Evolutionary conservation across 495 filamentous ascomycete species (phyloP).

Genomic region (Aspergillus heteromorphus): DNA sequence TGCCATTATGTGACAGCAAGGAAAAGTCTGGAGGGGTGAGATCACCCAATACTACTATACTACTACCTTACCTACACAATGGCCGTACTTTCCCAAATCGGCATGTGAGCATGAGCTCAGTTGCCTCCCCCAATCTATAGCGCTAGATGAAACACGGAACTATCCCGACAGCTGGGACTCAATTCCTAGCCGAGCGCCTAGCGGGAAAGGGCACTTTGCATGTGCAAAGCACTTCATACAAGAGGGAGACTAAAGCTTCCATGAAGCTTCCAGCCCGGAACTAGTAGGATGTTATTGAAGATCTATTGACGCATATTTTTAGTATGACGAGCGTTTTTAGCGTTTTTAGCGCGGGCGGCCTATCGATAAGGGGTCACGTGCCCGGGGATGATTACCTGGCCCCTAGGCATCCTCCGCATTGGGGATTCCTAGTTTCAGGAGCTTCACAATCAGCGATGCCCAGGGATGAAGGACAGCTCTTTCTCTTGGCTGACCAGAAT

Average conservation of each 20-base stretch:
- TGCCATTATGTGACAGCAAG: neutral
- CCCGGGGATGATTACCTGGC: conserved; percentile 14
- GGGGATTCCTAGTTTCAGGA: conserved; percentile 1
- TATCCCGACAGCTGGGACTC: too few relatives aligned
- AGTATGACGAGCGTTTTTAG: too few relatives aligned
- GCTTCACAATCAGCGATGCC: conserved; percentile 36
- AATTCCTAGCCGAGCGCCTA: too few relatives aligned
- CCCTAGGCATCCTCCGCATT: conserved; percentile 10
- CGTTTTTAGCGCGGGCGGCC: neutral
- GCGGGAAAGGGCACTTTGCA: too few relatives aligned
- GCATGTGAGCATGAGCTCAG: too few relatives aligned
- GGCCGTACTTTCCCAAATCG: too few relatives aligned
- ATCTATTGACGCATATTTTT: conserved; percentile 3
- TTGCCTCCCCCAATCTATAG: too few relatives aligned
- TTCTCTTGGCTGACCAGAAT: conserved; percentile 26
- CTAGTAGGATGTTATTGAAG: neutral
- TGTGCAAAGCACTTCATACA: too few relatives aligned
- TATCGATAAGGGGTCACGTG: conserved; percentile 23
- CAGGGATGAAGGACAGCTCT: conserved; percentile 33
- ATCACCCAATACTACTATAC: too few relatives aligned
- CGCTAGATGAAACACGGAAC: too few relatives aligned
- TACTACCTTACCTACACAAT: too few relatives aligned
- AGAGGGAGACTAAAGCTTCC: neutral
- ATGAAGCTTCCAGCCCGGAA: neutral
- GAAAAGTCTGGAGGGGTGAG: neutral